Evolutionary conservation across 495 filamentous ascomycete species (phyloP).

Genomic region (Lentithecium fluviatile): DNA sequence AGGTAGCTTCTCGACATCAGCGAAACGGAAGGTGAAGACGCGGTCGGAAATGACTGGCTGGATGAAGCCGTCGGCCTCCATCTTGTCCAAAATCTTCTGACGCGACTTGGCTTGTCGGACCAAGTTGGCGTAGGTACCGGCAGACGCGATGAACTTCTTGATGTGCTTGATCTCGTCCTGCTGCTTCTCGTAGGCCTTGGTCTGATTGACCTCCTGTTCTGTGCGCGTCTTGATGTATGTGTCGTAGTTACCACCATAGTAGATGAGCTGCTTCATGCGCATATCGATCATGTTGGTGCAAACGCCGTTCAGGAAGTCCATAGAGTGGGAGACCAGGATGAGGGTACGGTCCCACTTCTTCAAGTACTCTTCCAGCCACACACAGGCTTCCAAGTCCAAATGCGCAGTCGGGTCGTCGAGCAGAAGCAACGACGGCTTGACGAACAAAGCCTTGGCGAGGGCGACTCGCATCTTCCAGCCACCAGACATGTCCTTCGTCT

Average conservation of each 20-base stretch:
- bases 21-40: conserved; percentile 98
- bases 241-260: conserved; percentile 99
- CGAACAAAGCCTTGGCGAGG: conserved; percentile 95
- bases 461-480: conserved; percentile 99
- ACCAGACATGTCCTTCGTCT: conserved; percentile 99
- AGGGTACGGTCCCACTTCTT: conserved; percentile 99
- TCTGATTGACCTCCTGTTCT: conserved; percentile 96
- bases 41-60: conserved; percentile 81
- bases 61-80: conserved; percentile 99
- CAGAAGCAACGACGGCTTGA: conserved; percentile 91
- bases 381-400: conserved; percentile 98
- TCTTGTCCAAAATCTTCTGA: conserved; percentile 99
- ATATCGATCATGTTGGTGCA: conserved; percentile 99
- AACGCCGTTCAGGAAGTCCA: conserved; percentile 99
- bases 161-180: conserved; percentile 99
- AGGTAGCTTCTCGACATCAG: conserved; percentile 96
- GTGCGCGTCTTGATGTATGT: conserved; percentile 88
- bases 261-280: conserved; percentile 82
- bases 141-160: conserved; percentile 99
- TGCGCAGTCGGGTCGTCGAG: conserved; percentile 98
- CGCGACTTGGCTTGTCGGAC: conserved; percentile 97
- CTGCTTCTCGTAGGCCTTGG: conserved; percentile 98
- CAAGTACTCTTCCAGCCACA: conserved; percentile 99
- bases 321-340: conserved; percentile 91
- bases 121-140: conserved; percentile 99